Evolutionary conservation across 2,329 filamentous ascomycete species (phyloP), one percentile per base, ranked within the genome.

Genomic region (Thelonectria blattea): DNA sequence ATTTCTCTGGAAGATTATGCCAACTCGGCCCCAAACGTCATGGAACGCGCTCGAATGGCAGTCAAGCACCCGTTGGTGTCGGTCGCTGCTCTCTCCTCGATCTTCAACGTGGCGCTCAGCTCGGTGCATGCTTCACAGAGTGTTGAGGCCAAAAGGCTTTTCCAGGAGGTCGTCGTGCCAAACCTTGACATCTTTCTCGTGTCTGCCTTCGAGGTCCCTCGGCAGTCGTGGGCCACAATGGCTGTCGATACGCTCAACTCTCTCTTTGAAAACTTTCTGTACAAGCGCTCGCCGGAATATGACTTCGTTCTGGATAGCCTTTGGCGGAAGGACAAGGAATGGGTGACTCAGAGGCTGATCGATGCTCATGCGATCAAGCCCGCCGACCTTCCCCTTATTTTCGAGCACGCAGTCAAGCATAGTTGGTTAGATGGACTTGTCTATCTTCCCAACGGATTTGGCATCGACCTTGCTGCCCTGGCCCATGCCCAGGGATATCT

Each of bases 251-350:
- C 91, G 0, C 77, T 93, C 27, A 88, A 86, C 61, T 90, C 91
- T 14, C 80, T 94, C 1, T 94, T 97, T 68, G 88, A 91, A 52
- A 90, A 91, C 11, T 97, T 96, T 73, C 82, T 97, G 27, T 85
- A 88, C 71, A 93, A 93, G 75, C 85, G 88, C 57, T 88, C 92
- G 11, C 84, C 88, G 5, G 87, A 93, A 56, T 91, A 92, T 73
- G 89, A 93, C 66, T 96, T 97, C 64, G 94, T 97, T 14, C 85
- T 99, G 58, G 90, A 97, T 72, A 93, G 92, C 60, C 80, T 97
- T 6, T 98, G 94, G 93, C 89, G 90, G 67, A 93, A 95, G 72
- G 92, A 98, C 73, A 91, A 89, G 66, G 85, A 89, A 18, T 98
- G 93, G 90, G 91, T 98, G 15, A 89, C 89, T 10, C 86, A 89